These are phyloP conservation scores for Hippophae gyantsensis DNA, from an alignment of 306 rosid genomes.

Conservation along the genomic window DNA sequence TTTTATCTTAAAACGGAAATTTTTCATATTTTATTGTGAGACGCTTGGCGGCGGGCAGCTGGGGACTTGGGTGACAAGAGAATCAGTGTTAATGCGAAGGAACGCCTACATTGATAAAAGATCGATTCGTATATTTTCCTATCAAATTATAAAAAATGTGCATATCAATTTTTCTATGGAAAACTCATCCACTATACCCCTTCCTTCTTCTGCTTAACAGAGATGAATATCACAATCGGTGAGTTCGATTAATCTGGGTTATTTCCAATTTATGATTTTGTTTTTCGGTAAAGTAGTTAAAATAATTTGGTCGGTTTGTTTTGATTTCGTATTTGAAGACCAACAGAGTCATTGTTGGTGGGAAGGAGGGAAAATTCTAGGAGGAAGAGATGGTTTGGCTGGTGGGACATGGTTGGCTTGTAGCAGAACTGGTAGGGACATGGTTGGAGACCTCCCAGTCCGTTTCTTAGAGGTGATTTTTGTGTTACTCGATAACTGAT, in stretches of 20 bases:
- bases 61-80: no score
- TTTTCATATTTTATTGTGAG: no score
- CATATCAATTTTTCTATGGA: conserved; percentile 60
- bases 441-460: conserved; percentile 45
- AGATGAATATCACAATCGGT: conserved; percentile 55
- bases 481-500: not conserved
- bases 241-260: conserved; percentile 6
- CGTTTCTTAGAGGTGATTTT: conserved; percentile 53
- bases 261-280: not conserved
- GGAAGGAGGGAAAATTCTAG: conserved; percentile 43
- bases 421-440: conserved; percentile 34
- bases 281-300: no score
- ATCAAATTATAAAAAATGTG: conserved; percentile 19
- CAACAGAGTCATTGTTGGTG: conserved; percentile 64
- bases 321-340: conserved; percentile 19
- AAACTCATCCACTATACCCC: conserved; percentile 53
- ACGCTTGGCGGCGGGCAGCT: no score
- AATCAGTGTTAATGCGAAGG: no score
- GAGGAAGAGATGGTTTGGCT: conserved; percentile 52
- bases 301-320: not conserved
- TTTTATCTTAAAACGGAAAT: no score
- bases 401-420: conserved; percentile 85
- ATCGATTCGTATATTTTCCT: no score
- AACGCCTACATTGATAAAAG: no score
- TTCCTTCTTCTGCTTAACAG: conserved; percentile 47